Base-by-base conservation (phyloP, 169 alveolate species). In the Cryptosporidium bovis region DNA sequence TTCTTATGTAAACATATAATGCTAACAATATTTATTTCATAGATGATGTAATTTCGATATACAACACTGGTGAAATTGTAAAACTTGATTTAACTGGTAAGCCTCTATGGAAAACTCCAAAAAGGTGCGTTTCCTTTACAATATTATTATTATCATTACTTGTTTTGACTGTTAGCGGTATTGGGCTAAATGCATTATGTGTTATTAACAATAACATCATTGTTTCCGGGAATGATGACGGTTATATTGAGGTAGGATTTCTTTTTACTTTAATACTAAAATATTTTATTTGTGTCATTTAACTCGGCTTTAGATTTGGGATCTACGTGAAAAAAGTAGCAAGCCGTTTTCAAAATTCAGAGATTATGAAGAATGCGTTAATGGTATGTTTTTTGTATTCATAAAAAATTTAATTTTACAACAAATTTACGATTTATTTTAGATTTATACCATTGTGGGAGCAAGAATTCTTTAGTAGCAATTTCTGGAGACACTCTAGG, bases 301-400 rank as follows among this genome's bases (percentile, higher is more conserved):
- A 34, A 66, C 44, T 18, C 10, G n/a, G 18, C 15, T 16, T 69
- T 77, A 77, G 87, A 33, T 55, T 12, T 77, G 87, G 87, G 87
- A 77, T 58, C 6, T 48, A 27, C 31, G 87, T 29, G 71, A 77
- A 3, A 77, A 77, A 48, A 13, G 56, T 13, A 77, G 40, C 2
- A 77, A 77, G 18, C 51, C 87, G 29, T 77, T 48, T 60, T 44
- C 51, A 18, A 60, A 56, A 44, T 77, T 77, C 51, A 77, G 71
- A 62, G 87, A 77, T 46, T 40, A 77, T 62, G 87, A 77, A 46
- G 87, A 77, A 29, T 77, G 87, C 18, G 40, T 77, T 60, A 77
- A 77, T 48, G 87, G 87, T 77, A 29, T 40, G 87, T 44, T 77
- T 31, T 31, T 50, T 46, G 18, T 20, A 2, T 27, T 24, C 27